Base-by-base conservation (phyloP, 768 basidiomycete species). In the Auricularia heimuer region DNA sequence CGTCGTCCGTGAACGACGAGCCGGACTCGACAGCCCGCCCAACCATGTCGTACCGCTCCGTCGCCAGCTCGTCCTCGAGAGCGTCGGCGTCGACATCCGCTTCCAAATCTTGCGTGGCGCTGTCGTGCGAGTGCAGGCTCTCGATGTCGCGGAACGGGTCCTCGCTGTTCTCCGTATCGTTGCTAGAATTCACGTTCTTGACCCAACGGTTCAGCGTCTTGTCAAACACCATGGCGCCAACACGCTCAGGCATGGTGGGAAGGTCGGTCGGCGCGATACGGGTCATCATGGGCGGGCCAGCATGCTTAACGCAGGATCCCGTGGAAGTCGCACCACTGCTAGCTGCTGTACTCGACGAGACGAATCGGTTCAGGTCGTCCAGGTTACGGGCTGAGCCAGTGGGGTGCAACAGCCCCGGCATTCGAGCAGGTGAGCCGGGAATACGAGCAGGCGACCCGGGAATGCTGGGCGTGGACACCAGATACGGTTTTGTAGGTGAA, bases 111-210 rank as follows among this genome's bases (percentile, higher is more conserved):
- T 61, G 61, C 14, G n/a, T 24, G 21, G 24, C 60, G 33, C 33
- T 60, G 33, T 51, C 39, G 34, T 34, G 37, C 8, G 24, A 16
- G 54, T 56, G 78, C 70, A 94, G 73, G 69, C 92, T 94, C 72
- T 96, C 94, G 63, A 98, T 89, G 69, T 94, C 94, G 37, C 85
- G 84, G 75, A 98, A 98, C 7, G 92, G 90, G 77, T 98, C 95
- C 69, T 92, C 91, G 67, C 89, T 90, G 51, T 82, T 79, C 76
- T 70, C 73, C 35, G 76, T 80, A 8, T 63, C 77, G 71, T 66
- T 73, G 74, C 69, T 67, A 67, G 63, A 71, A 63, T 63, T 72
- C 64, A 65, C 77, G 67, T 68, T 77, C 77, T 86, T 89, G 64
- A 92, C 86, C 94, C 94, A 96, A 69, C 82, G 85, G 88, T 92